Evolutionary conservation across 2,329 filamentous ascomycete species (phyloP), one percentile per base, ranked within the genome.

Genomic region (Exophiala sideris): DNA sequence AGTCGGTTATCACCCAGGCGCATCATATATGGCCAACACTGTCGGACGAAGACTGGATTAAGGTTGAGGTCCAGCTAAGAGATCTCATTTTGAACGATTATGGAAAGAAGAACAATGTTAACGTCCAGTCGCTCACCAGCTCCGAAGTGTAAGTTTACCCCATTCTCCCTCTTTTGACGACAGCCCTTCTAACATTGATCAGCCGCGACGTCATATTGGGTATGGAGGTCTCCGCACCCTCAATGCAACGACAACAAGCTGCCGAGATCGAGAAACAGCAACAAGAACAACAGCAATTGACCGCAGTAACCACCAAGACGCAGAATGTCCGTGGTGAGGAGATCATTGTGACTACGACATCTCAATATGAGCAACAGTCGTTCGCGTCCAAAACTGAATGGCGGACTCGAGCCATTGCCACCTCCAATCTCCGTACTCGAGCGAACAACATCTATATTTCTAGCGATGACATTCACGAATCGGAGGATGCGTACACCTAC

Each of bases 31-130:
- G 94, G 94, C 94, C 94, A 1, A 87, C 90, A 0, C 76, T 99
- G 51, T 86, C 89, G 0, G 94, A 99, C 61, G 94, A 99, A 65
- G 91, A 96, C 60, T 99, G 94, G 94, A 94, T 99, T 74, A 96
- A 96, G 82, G 90, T 99, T n/a, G 94, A 99, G 79, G 91, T 91
- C 42, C 89, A 95, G 68, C 78, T 99, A 39, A 87, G 94, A 70
- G 94, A 99, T 77, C 77, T 99, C 62, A 99, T 99, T 66, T 70
- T 99, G 63, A 96, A 97, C 64, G 94, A 99, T 70, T 99, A 99
- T 69, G 94, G 94, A 68, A 99, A 97, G 83, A 99, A 99, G 82
- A 99, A 99, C 79, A 99, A 97, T 65, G 94, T 99, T 77, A 99
- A 99, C 66, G 92, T 94, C 10, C 95, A 95, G 12, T 96, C 91